These are phyloP conservation scores for Bauhinia variegata DNA, from an alignment of 306 rosid species.

Conservation along the genomic window DNA sequence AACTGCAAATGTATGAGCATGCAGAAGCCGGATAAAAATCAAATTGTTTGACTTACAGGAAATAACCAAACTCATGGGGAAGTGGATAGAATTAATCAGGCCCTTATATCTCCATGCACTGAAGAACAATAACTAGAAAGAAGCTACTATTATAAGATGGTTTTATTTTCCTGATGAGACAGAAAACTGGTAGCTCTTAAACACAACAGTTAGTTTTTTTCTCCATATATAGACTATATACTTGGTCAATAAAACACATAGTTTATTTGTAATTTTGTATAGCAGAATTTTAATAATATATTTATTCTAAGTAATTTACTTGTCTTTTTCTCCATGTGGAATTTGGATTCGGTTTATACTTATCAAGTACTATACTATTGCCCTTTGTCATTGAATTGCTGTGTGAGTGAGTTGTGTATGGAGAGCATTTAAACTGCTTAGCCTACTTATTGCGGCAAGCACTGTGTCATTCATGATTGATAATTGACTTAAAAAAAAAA, in stretches of 20 bases:
- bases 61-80: constrained; percentile 32
- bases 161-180: no score
- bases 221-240: neutral
- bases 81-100: constrained; percentile 34
- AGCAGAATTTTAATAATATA: constrained; percentile 31
- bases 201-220: constrained; percentile 34
- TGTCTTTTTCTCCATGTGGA: no score
- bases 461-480: no score
- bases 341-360: constrained; percentile 16
- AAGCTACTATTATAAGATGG: no score
- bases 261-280: constrained; percentile 43
- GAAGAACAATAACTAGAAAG: no score
- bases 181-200: no score
- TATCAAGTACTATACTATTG: no score
- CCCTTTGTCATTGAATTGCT: neutral
- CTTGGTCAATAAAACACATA: constrained; percentile 38
- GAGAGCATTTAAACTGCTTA: no score
- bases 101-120: no score
- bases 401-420: neutral
- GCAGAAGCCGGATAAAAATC: constrained; percentile 57
- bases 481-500: neutral
- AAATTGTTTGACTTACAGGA: constrained; percentile 46
- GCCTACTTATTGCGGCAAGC: no score
- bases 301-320: no score
- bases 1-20: constrained; percentile 72